Conservation (phyloP, 2,329 filamentous ascomycete species). For the Cercospora janseana region DNA sequence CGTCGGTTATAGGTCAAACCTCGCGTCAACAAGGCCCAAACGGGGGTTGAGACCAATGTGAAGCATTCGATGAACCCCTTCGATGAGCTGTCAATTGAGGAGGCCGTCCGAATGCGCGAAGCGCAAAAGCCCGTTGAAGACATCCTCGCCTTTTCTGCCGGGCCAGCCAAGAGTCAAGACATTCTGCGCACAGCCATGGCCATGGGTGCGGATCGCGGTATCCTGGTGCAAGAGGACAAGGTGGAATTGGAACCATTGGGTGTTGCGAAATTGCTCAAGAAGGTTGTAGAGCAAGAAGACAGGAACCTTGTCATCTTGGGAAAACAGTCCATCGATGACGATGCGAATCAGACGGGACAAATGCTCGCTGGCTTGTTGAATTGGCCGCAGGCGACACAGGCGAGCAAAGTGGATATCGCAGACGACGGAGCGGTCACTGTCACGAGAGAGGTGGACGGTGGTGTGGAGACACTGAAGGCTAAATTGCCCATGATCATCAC, state of each 20-base stretch:
- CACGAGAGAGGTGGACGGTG: constrained; percentile 90
- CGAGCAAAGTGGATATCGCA: constrained; percentile 75
- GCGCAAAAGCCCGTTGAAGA: constrained; percentile 70
- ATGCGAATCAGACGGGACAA: constrained; percentile 92
- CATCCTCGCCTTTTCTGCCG: constrained; percentile 85
- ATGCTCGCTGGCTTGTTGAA: constrained; percentile 92
- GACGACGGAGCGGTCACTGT: constrained; percentile 67
- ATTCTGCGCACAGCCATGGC: constrained; percentile 95
- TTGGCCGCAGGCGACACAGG: constrained; percentile 95
- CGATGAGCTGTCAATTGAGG: constrained; percentile 96
- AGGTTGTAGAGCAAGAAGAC: constrained; percentile 77
- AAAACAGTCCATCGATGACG: constrained; percentile 98
- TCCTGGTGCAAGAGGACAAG: constrained; percentile 71
- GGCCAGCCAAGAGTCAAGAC: constrained; percentile 82
- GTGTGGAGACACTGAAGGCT: constrained; percentile 81
- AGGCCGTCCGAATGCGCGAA: constrained; percentile 91
- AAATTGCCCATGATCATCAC: constrained; percentile 92
- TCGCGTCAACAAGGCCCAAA: constrained; percentile 68
- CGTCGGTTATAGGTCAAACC: constrained; percentile 60
- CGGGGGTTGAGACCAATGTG: constrained; percentile 86
- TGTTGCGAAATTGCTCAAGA: constrained; percentile 84
- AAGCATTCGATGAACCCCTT: constrained; percentile 99
- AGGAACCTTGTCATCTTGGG: constrained; percentile 90
- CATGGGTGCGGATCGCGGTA: constrained; percentile 90
- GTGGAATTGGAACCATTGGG: constrained; percentile 80